phyloP scores from a whole-genome alignment of 2,329 filamentous ascomycete species.

The Penicillium brevicompactum region DNA sequence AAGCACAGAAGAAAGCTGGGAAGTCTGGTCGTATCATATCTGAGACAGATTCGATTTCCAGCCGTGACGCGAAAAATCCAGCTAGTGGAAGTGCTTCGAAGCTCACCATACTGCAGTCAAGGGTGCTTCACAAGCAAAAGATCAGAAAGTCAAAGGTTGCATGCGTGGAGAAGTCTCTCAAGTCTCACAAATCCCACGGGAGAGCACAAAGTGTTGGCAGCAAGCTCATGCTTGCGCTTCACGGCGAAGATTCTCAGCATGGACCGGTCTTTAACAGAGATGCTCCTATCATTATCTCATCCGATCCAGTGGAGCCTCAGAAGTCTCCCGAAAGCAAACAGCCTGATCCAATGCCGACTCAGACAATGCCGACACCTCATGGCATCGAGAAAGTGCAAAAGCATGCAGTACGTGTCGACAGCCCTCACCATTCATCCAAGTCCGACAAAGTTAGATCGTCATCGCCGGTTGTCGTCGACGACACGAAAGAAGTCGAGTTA shows the following conservation, averaged over 20 bases:
- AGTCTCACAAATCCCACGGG: not conserved
- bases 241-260: not conserved
- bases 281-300: not conserved
- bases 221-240: constrained; percentile 9
- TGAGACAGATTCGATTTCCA: not conserved
- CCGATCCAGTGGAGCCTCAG: constrained; percentile 1
- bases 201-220: constrained; percentile 6
- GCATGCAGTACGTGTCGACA: not conserved
- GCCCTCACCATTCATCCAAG: not conserved
- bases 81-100: not conserved
- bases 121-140: not conserved
- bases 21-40: not conserved
- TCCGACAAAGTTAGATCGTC: not conserved
- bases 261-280: not conserved
- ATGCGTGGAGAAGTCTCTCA: not conserved
- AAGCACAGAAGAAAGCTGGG: not conserved
- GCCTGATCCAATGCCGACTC: not conserved
- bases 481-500: not conserved
- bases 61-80: not conserved
- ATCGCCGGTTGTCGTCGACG: not conserved
- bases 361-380: too few species aligned
- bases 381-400: not conserved
- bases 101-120: constrained; percentile 8
- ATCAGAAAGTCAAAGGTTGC: not conserved
- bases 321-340: not conserved